Percentiles rank a stretch among this genome's conserved stretches.
Evolutionary conservation across 139 green algal genomes (phyloP).

Genomic region (Coelastrella sp.): DNA sequence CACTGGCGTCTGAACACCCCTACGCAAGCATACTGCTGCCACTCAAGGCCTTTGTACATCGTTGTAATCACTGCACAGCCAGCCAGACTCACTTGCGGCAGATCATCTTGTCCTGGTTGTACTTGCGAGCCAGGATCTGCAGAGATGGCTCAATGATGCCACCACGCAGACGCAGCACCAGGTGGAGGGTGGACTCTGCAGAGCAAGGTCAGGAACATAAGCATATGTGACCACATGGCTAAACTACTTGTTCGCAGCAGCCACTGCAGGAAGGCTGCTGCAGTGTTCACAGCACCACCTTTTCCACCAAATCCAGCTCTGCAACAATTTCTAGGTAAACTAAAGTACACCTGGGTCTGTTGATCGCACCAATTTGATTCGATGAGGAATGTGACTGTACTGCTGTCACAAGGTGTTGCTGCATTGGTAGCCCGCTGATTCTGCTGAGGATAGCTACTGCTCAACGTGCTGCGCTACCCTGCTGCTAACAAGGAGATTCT

Average conservation of each 20-base stretch:
- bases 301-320: too few relatives aligned
- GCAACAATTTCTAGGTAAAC: too few relatives aligned
- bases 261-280: not conserved
- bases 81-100: constrained; percentile 99
- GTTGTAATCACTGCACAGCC: too few relatives aligned
- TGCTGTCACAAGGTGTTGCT: not conserved
- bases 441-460: not conserved
- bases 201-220: constrained; percentile 20
- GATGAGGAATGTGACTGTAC: not conserved
- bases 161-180: constrained; percentile 97
- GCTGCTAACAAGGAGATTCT: too few relatives aligned
- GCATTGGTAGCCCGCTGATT: not conserved
- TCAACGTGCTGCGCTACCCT: too few relatives aligned
- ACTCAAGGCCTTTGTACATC: not conserved
- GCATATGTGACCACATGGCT: not conserved
- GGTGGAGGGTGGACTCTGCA: constrained; percentile 93
- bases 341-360: not conserved
- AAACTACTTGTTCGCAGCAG: not conserved
- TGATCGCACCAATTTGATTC: not conserved
- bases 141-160: constrained; percentile 99
- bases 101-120: constrained; percentile 99
- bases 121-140: constrained; percentile 97
- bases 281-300: not conserved
- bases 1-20: not conserved
- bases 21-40: not conserved